These are phyloP conservation scores for Curvularia verruculosa DNA, from an alignment of 2,329 filamentous ascomycete species.

Conservation along the genomic window DNA sequence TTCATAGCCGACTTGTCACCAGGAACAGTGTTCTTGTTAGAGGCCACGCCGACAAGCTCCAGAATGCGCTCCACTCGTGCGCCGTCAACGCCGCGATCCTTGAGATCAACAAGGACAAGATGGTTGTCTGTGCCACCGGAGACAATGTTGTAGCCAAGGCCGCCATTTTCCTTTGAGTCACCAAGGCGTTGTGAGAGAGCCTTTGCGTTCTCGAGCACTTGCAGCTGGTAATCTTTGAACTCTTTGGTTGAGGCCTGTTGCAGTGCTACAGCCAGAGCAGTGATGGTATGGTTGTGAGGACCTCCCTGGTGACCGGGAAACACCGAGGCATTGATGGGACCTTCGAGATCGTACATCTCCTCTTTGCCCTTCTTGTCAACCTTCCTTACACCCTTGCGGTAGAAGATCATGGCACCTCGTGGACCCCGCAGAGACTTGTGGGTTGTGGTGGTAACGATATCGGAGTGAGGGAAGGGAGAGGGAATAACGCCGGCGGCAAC, in stretches of 20 bases:
- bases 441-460: conserved; percentile 97
- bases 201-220: conserved; percentile 89
- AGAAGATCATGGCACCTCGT: conserved; percentile 99
- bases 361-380: conserved; percentile 90
- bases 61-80: conserved; percentile 87
- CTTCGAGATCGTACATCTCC: conserved; percentile 90
- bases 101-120: conserved; percentile 89
- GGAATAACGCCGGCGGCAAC: conserved; percentile 93
- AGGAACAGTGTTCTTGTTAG: conserved; percentile 98
- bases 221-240: conserved; percentile 90
- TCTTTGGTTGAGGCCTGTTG: conserved; percentile 90
- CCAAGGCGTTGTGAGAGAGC: conserved; percentile 74
- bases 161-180: conserved; percentile 72
- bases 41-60: conserved; percentile 92
- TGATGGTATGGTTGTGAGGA: conserved; percentile 99
- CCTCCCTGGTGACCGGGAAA: conserved; percentile 98
- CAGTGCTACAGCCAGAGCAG: conserved; percentile 88
- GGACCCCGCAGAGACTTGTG: conserved; percentile 99
- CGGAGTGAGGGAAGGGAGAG: conserved; percentile 88
- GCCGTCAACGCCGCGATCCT: conserved; percentile 85
- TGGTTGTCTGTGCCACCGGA: conserved; percentile 97
- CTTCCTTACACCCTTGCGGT: conserved; percentile 92
- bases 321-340: conserved; percentile 92
- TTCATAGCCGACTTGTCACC: conserved; percentile 97
- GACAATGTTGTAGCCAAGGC: conserved; percentile 86